Evolutionary conservation across 352 stramenopile genomes (phyloP), one percentile per base, ranked within the genome.

Genomic region (Globisporangium okanoganense): DNA sequence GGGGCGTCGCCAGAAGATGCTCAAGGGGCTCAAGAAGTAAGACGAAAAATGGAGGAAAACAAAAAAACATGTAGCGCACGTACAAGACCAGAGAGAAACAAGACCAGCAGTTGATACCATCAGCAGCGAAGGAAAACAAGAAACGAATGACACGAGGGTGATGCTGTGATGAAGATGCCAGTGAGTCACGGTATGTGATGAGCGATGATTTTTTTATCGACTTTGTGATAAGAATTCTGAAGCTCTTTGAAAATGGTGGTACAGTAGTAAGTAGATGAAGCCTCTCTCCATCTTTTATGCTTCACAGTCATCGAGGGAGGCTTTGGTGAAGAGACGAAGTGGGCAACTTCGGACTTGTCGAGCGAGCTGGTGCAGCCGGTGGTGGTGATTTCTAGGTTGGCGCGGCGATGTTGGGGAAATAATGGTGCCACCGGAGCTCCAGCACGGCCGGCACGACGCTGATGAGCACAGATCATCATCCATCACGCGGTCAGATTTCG

Each of bases 21-120:
- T 95, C 29, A 95, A 95, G 80, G 83, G 85, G 14, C 70, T 95
- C 48, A 93, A 91, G 70, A 95, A 95, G 70, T 95, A 91, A 51
- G 29, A 29, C 41, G 22, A 33, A 4, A 50, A 31, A 29, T 10
- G 27, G 9, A 43, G 9, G 20, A 35, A 24, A 16, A 22, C 38
- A 24, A 65, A 12, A 22, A 52, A 8, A n/a, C 18, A 18, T 33
- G 45, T 35, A 52, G 47, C 31, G 40, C 52, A 52, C 8, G 29
- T 57, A 14, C 56, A 62, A 25, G 24, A 33, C 57, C 33, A 29
- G n/a, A 48, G 6, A 47, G 14, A 22, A 22, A 38, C n/a, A 38
- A 35, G 25, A 53, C 14, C 7, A 54, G 48, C 48, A 31, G 44
- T 50, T 50, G n/a, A 54, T 22, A 54, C 25, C 14, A 38, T n/a